Percentiles rank a stretch among this genome's conserved stretches.
These are phyloP conservation scores for Penstemon eatonii DNA, from an alignment of 257 asterid genomes.

Conservation along the genomic window DNA sequence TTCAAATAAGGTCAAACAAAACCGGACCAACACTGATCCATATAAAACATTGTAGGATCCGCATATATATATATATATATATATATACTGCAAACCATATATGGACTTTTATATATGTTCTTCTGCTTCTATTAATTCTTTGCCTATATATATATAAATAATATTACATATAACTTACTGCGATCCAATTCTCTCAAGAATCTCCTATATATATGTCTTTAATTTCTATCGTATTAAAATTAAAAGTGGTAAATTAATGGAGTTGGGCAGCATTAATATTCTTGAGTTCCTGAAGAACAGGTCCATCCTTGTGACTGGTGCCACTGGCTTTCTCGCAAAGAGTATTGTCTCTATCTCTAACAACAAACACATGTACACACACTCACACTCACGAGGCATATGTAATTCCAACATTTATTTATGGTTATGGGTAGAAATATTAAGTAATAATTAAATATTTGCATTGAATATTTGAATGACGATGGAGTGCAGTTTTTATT, in stretches of 20 bases:
- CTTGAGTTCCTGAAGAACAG: conserved; percentile 52
- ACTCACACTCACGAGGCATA: neutral
- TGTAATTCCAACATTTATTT: neutral
- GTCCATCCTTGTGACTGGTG: conserved; percentile 71
- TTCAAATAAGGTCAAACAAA: too few species aligned
- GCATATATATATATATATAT: too few species aligned
- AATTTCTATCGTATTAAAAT: neutral
- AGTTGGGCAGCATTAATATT: conserved; percentile 45
- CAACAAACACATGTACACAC: neutral
- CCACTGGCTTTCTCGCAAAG: conserved; percentile 87
- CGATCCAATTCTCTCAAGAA: neutral
- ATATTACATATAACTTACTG: neutral
- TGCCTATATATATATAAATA: neutral
- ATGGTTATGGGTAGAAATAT: too few species aligned
- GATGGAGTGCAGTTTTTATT: conserved; percentile 78
- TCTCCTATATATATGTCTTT: neutral
- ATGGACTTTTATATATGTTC: neutral
- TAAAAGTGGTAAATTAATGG: conserved; percentile 36
- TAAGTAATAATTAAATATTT: too few species aligned
- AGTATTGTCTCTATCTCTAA: conserved; percentile 36
- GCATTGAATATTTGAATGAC: too few species aligned
- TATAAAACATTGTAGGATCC: too few species aligned
- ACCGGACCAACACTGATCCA: too few species aligned
- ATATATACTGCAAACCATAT: too few species aligned
- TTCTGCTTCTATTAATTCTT: neutral